A percentile compares a stretch with the other conserved stretches of the same genome.
These are phyloP conservation scores for Pseudocercospora fijiensis DNA, from an alignment of 2,329 filamentous ascomycete genomes.

Conservation along the genomic window DNA sequence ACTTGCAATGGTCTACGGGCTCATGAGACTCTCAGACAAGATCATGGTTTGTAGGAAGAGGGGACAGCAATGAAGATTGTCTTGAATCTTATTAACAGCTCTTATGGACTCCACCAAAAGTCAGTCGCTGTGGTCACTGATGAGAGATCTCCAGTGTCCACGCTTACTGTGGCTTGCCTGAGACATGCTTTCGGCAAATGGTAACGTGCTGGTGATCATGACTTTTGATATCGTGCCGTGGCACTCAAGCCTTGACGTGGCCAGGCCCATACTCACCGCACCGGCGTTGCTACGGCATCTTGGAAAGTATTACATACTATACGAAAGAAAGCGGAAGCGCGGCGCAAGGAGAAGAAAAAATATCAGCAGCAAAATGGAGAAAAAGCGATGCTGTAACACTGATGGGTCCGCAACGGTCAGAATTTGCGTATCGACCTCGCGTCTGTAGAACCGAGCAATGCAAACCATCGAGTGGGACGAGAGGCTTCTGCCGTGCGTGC, in stretches of 20 bases:
- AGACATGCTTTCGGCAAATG: conserved; percentile 9
- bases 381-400: conserved; percentile 26
- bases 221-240: conserved; percentile 7
- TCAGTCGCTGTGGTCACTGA: neutral
- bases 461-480: conserved; percentile 23
- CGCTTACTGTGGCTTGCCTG: conserved; percentile 1
- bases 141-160: neutral
- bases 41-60: neutral
- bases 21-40: neutral
- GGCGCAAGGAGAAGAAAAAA: conserved; percentile 23
- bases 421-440: conserved; percentile 25
- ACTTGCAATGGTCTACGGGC: neutral
- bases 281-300: conserved; percentile 22
- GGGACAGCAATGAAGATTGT: neutral
- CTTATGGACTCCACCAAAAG: neutral
- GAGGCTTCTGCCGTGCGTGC: conserved; percentile 24
- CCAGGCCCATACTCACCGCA: conserved; percentile 20
- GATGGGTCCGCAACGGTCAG: conserved; percentile 19
- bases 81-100: neutral
- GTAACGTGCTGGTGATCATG: conserved; percentile 1
- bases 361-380: conserved; percentile 7
- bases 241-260: conserved; percentile 18
- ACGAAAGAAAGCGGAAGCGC: conserved; percentile 15
- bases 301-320: conserved; percentile 23
- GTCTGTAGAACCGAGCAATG: conserved; percentile 23